Evolutionary conservation across 1,139 yeast genomes (phyloP), one percentile per base, ranked within the genome.

Genomic region (Sugiyamaella xylanicola): DNA sequence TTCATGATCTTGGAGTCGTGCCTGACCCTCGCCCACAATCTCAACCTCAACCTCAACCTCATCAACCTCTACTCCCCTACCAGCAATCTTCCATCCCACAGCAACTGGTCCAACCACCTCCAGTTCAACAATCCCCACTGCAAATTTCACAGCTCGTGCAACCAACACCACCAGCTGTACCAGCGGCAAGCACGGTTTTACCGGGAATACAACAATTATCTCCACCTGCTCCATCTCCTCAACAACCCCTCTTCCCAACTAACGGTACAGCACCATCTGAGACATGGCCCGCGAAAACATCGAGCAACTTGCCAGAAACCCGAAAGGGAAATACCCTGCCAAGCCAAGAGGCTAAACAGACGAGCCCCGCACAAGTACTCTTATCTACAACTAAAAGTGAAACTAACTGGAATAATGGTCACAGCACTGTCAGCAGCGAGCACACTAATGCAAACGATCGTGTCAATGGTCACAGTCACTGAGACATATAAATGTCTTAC

Each of bases 391-490:
- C 29, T 25, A 25, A 9, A 5, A 25, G 8, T 9, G 9, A 25
- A 5, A 5, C 29, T 9, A 9, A n/a, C n/a, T n/a, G n/a, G n/a
- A n/a, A n/a, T 9, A 9, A 5, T 25, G 29, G 29, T 9, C 29
- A 25, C 29, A 25, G 8, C 29, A n/a, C n/a, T 9, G 9, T 25
- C 29, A 25, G 29, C 29, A 25, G 29, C 29, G 29, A 9, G 9
- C 8, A 40, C 21, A 40, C 43, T 40, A 19, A 40, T 40, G 43
- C 43, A 40, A n/a, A 40, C 17, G 43, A 40, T 40, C 43, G 43
- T 40, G 22, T 19, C 21, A 40, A 40, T 40, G 40, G 40, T n/a
- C 40, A 36, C 17, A 36, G 17, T 13, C 5, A 15, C 5, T 36
- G 17, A 36, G 40, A 36, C 40, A n/a, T 36, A 13, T 36, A 13